These are phyloP conservation scores for Trichosanthes cucumerina DNA, from an alignment of 306 rosid genomes.

Conservation along the genomic window DNA sequence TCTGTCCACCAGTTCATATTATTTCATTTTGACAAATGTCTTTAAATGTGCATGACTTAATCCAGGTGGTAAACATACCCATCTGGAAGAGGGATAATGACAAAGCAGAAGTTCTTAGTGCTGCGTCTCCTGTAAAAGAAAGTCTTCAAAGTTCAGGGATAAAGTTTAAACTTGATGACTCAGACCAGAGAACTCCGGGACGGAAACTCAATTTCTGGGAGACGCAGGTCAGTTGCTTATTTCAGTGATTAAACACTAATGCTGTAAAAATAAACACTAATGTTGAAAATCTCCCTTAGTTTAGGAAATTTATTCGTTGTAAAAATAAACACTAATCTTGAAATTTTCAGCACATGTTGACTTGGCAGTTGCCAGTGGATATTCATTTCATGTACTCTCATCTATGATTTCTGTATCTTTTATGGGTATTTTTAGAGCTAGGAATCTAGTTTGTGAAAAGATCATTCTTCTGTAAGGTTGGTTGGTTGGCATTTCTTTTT, in stretches of 20 bases:
- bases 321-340: background rate
- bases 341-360: background rate
- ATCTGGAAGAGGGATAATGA: constrained; percentile 94
- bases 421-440: background rate
- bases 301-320: background rate
- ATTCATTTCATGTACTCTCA: background rate
- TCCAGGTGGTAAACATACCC: constrained; percentile 82
- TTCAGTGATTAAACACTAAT: constrained; percentile 7
- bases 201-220: constrained; percentile 99
- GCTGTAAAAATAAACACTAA: no score
- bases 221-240: constrained; percentile 60
- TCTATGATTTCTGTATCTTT: background rate
- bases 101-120: constrained; percentile 47
- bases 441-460: background rate
- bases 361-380: background rate
- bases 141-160: constrained; percentile 53
- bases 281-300: no score
- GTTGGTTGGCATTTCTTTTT: constrained; percentile 8
- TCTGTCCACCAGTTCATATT: background rate
- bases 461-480: background rate
- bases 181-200: constrained; percentile 90
- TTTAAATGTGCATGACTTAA: constrained; percentile 10
- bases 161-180: constrained; percentile 73
- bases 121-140: constrained; percentile 53
- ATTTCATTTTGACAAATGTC: background rate